Evolutionary conservation across 2,329 filamentous ascomycete genomes (phyloP).

Genomic region (Dothistroma pini): DNA sequence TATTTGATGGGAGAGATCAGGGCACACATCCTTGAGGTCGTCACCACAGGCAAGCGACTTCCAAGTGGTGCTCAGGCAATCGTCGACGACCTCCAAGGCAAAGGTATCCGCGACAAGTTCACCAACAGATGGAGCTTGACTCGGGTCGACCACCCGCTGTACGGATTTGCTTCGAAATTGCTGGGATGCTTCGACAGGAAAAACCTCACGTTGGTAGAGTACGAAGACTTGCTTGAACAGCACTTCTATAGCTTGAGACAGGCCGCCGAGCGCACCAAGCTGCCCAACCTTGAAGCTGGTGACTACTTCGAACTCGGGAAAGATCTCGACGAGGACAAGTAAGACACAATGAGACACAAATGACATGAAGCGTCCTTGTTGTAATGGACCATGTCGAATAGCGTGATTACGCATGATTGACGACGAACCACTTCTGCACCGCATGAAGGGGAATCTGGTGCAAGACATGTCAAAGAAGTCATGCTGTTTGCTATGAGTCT

Average conservation of each 20-base stretch:
- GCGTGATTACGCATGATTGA: too few relatives aligned
- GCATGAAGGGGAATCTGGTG: too few relatives aligned
- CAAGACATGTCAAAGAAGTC: too few relatives aligned
- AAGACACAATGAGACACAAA: too few relatives aligned
- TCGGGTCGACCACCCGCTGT: neutral
- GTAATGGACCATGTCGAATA: too few relatives aligned
- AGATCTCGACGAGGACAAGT: too few relatives aligned
- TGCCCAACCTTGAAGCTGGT: neutral
- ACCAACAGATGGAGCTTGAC: neutral
- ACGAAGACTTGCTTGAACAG: constrained; percentile 6
- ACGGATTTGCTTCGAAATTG: neutral
- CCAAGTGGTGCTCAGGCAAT: neutral
- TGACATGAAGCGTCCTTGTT: too few relatives aligned
- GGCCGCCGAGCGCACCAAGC: neutral
- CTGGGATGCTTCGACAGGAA: neutral
- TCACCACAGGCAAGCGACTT: neutral
- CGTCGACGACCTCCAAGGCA: neutral
- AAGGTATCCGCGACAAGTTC: too few relatives aligned
- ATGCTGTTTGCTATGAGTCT: too few relatives aligned
- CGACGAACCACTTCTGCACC: too few relatives aligned
- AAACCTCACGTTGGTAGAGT: neutral
- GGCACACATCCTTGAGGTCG: neutral
- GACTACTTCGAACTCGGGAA: constrained; percentile 1
- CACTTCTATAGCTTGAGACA: neutral
- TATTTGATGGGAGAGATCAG: neutral